Conservation (phyloP, 768 basidiomycete genomes). For the Coprinopsis strossmayeri region DNA sequence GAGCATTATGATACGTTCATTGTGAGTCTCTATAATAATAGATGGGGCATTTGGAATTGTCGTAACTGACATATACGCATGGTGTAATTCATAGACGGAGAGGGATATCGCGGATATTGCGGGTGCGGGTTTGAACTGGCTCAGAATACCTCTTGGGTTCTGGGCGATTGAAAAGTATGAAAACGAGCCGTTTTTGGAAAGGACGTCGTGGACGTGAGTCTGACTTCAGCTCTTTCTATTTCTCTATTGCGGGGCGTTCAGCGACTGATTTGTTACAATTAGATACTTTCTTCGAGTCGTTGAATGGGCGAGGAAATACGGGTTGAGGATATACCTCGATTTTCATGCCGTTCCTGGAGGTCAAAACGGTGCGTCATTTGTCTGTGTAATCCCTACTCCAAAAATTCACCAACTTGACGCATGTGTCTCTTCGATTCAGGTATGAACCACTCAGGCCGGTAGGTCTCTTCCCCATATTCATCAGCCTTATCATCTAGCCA, state of each 20-base stretch:
- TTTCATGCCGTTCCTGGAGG: constrained; percentile 72
- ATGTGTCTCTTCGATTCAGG: no score
- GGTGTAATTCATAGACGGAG: constrained; percentile 67
- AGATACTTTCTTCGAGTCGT: constrained; percentile 71
- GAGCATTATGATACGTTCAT: constrained; percentile 81
- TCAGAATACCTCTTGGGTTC: constrained; percentile 74
- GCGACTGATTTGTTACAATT: not conserved
- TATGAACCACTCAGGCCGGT: no score
- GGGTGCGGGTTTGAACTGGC: constrained; percentile 76
- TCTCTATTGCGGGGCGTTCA: not conserved
- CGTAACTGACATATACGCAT: constrained; percentile 24
- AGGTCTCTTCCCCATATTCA: no score
- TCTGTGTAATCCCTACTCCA: constrained; percentile 80
- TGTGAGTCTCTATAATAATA: constrained; percentile 39
- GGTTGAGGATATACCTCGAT: constrained; percentile 89
- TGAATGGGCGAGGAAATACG: constrained; percentile 88
- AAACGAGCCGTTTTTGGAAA: constrained; percentile 70
- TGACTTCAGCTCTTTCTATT: not conserved
- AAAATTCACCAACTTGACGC: no score
- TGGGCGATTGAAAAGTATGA: constrained; percentile 79
- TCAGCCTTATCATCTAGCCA: no score
- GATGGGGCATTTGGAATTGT: not conserved
- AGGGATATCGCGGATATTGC: constrained; percentile 83
- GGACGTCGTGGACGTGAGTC: constrained; percentile 66
- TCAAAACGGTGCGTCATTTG: constrained; percentile 80